A percentile compares a stretch with the other conserved stretches of the same genome.
These are phyloP conservation scores for Didymella segeticola DNA, from an alignment of 2,329 filamentous ascomycete genomes.

Conservation along the genomic window DNA sequence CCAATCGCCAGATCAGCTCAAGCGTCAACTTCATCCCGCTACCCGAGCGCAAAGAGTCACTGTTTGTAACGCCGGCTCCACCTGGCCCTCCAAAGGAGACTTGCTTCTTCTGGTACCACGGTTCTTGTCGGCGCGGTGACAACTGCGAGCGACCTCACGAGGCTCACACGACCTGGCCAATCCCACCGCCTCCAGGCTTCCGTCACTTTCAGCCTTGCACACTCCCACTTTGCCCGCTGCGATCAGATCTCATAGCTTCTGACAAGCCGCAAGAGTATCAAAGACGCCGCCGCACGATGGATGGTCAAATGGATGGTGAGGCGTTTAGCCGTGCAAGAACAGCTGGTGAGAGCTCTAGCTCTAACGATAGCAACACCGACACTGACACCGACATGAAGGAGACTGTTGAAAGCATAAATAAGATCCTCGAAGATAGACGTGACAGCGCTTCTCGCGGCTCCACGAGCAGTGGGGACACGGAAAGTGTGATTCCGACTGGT, in stretches of 20 bases:
- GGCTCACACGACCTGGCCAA: constrained; percentile 30
- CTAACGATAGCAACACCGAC: neutral
- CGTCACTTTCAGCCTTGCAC: constrained; percentile 25
- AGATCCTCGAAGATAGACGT: neutral
- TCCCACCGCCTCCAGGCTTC: constrained; percentile 24
- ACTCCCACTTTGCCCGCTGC: constrained; percentile 29
- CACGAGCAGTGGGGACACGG: neutral
- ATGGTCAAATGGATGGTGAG: constrained; percentile 19
- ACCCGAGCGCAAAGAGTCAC: neutral
- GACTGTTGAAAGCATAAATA: neutral
- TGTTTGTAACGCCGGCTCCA: constrained; percentile 2
- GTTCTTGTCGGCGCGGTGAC: constrained; percentile 18
- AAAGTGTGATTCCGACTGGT: neutral
- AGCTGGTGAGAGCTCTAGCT: constrained; percentile 5
- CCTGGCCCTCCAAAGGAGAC: constrained; percentile 26
- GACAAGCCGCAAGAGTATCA: neutral
- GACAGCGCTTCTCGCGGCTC: neutral
- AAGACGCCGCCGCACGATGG: neutral
- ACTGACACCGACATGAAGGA: constrained; percentile 8
- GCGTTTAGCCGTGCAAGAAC: constrained; percentile 7
- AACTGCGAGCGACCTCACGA: constrained; percentile 24
- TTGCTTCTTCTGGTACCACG: constrained; percentile 41
- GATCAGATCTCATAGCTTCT: constrained; percentile 17
- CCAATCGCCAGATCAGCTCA: neutral
- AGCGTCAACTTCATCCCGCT: constrained; percentile 1